phyloP scores from a whole-genome alignment of 352 stramenopile species.

The Peronospora destructor region DNA sequence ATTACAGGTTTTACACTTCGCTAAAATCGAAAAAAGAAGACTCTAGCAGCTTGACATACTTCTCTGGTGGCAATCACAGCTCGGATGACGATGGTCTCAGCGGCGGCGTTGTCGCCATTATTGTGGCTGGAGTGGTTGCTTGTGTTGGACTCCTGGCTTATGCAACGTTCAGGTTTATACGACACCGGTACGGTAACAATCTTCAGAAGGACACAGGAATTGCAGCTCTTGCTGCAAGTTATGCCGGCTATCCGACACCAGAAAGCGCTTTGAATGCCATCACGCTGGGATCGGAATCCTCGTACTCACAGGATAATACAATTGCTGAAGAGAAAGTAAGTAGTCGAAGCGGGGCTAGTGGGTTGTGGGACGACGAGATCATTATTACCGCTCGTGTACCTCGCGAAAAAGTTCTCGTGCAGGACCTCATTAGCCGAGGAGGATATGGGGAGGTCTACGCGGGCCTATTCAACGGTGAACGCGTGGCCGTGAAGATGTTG shows the following conservation, averaged over 20 bases:
- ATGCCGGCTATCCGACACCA: slow-evolving; percentile 28
- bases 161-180: slow-evolving; percentile 20
- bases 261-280: slow-evolving; percentile 22
- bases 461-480: slow-evolving; percentile 22
- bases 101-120: slow-evolving; percentile 7
- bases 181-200: slow-evolving; percentile 13
- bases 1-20: slow-evolving; percentile 27
- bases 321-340: slow-evolving; percentile 5
- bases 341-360: slow-evolving; percentile 9
- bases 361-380: slow-evolving; percentile 34
- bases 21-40: slow-evolving; percentile 5
- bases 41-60: slow-evolving; percentile 8
- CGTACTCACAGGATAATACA: slow-evolving; percentile 20
- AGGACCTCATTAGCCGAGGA: slow-evolving; percentile 29
- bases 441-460: slow-evolving; percentile 30
- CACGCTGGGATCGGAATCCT: slow-evolving; percentile 23
- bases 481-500: slow-evolving; percentile 30
- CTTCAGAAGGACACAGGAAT: slow-evolving; percentile 20
- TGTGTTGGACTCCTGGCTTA: slow-evolving; percentile 21
- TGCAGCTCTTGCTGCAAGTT: slow-evolving; percentile 21
- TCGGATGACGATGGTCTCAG: slow-evolving; percentile 2
- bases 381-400: slow-evolving; percentile 30
- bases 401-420: slow-evolving; percentile 26
- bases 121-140: slow-evolving; percentile 15
- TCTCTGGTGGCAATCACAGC: neutral